Conservation (phyloP, 768 basidiomycete species). For the Rhodotorula graminis region DNA sequence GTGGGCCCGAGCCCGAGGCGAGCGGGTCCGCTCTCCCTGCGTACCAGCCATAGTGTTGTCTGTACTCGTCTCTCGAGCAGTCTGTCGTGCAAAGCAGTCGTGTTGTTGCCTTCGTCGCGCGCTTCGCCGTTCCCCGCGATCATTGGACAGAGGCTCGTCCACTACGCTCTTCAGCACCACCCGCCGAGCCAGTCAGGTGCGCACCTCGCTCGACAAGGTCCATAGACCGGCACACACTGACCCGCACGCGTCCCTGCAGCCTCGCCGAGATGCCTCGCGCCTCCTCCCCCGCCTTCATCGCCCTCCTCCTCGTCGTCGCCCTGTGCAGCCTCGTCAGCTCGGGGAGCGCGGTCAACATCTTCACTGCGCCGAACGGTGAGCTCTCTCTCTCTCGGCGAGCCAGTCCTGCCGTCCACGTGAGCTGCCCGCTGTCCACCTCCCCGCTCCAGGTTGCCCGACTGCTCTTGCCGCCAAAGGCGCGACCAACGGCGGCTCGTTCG, state of each 20-base stretch:
- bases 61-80: background rate
- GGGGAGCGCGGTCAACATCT: background rate
- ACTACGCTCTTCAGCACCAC: background rate
- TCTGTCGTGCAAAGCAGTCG: background rate
- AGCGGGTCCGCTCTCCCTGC: background rate
- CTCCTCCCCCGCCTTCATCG: background rate
- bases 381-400: background rate
- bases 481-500: background rate
- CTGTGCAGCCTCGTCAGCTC: background rate
- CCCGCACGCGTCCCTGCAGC: background rate
- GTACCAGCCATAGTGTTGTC: background rate
- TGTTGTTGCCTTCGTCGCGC: background rate
- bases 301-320: conserved; percentile 1
- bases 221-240: background rate
- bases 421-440: background rate
- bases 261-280: background rate
- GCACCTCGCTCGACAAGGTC: no score
- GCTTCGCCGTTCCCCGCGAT: no score
- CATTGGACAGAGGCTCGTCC: no score
- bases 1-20: background rate
- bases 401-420: background rate
- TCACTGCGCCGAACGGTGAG: conserved; percentile 6
- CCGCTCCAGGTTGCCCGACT: background rate
- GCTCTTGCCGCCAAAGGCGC: background rate
- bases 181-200: no score